Evolutionary conservation across 2,329 filamentous ascomycete species (phyloP), one percentile per base, ranked within the genome.

Genomic region (Curvularia verruculosa): DNA sequence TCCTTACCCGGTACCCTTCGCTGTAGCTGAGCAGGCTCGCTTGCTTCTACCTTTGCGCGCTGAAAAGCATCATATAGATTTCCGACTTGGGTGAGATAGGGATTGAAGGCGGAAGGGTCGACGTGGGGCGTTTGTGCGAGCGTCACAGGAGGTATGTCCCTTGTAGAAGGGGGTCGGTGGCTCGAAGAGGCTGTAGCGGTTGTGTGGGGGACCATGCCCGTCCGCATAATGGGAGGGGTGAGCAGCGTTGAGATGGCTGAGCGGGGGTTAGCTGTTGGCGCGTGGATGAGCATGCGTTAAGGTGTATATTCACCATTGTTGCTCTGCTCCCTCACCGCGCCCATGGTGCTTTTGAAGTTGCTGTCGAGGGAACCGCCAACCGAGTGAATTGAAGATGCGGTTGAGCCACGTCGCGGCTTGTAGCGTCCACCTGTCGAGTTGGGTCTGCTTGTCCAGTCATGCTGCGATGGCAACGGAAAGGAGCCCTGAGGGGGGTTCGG

Each of bases 141-240:
- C 1, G 92, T 88, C 0, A 99, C 95, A 0, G 94, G 94, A 1
- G 94, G 94, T 36, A 99, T 99, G 73, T 99, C 94, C 75, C 87
- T 87, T 18, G 90, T 84, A 1, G 92, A 96, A 0, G 94, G 94
- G 13, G 91, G 88, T 66, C 89, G 94, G 70, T 95, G 91, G 13
- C 88, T 82, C 67, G 86, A 89, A n/a, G 86, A 86, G 15, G 78
- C 77, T 1, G 90, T 85, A 2, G 89, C 87, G 1, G 88, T 83
- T 0, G 89, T 89, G 75, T 96, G 89, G 21, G 93, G 90, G 52
- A 92, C 83, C 48, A 96, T 84, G 54, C 94, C 93, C 2, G 93
- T 96, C 63, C 94, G 87, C 55, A 96, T 87, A 65, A 96, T 96
- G 3, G 94, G 91, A 26, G 92, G 89, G 71, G 96, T 91, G 3